These are phyloP conservation scores for Talaromyces wortmannii DNA, from an alignment of 495 filamentous ascomycete genomes.

Conservation along the genomic window DNA sequence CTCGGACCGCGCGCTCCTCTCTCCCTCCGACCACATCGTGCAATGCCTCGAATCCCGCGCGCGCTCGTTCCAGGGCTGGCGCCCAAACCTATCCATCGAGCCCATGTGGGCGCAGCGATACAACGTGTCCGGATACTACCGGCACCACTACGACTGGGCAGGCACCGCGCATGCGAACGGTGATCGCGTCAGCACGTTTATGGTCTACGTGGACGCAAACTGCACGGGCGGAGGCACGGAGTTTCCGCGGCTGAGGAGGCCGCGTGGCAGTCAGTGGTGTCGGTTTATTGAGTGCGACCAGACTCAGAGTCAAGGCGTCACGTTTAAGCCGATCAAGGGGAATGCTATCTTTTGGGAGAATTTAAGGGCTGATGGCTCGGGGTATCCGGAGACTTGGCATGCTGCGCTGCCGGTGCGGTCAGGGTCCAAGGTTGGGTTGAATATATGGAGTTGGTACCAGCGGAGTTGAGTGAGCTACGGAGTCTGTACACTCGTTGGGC, in stretches of 20 bases:
- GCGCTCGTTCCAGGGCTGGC: conserved; percentile 64
- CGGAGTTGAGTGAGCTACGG: neutral
- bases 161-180: conserved; percentile 29
- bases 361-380: conserved; percentile 51
- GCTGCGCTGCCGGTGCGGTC: conserved; percentile 60
- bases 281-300: conserved; percentile 53
- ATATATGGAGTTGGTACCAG: conserved; percentile 55
- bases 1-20: conserved; percentile 52
- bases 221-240: conserved; percentile 58
- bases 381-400: conserved; percentile 63
- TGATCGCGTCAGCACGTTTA: conserved; percentile 49
- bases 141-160: conserved; percentile 54
- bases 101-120: conserved; percentile 56
- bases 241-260: conserved; percentile 44
- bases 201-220: conserved; percentile 54
- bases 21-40: conserved; percentile 47
- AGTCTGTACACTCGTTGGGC: too few species aligned
- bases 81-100: conserved; percentile 51
- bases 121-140: conserved; percentile 49
- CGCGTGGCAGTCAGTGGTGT: conserved; percentile 44
- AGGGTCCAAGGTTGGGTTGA: conserved; percentile 73
- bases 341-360: conserved; percentile 81
- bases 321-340: conserved; percentile 45
- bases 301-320: conserved; percentile 5
- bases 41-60: conserved; percentile 66